These are phyloP conservation scores for Claviceps sp. DNA, from an alignment of 2,329 filamentous ascomycete genomes.

Conservation along the genomic window DNA sequence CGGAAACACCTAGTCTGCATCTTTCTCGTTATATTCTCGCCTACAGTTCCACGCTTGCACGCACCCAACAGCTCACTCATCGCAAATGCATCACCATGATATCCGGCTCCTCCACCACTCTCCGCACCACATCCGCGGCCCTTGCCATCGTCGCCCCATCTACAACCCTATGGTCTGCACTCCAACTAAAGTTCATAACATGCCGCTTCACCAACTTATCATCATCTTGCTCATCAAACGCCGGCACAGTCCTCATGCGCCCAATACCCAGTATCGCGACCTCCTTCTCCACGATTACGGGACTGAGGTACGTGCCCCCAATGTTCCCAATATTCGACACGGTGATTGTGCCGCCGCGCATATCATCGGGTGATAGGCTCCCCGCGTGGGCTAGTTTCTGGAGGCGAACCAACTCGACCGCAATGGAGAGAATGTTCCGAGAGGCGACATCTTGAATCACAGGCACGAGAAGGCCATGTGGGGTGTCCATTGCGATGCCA, in stretches of 20 bases:
- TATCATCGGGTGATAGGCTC: conserved; percentile 59
- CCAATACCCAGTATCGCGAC: conserved; percentile 88
- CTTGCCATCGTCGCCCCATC: conserved; percentile 92
- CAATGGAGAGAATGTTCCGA: conserved; percentile 65
- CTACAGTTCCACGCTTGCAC: neutral
- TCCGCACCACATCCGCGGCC: conserved; percentile 69
- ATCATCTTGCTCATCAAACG: conserved; percentile 49
- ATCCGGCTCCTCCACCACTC: conserved; percentile 72
- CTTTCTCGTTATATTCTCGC: neutral
- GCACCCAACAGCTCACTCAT: conserved; percentile 24
- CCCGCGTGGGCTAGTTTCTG: conserved; percentile 61
- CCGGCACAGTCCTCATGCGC: conserved; percentile 64
- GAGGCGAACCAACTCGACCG: conserved; percentile 60
- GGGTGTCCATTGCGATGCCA: conserved; percentile 90
- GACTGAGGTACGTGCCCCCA: conserved; percentile 81
- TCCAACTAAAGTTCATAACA: conserved; percentile 88
- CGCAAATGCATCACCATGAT: conserved; percentile 72
- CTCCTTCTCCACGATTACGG: conserved; percentile 81
- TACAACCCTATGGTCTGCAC: conserved; percentile 84
- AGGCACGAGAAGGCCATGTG: conserved; percentile 75
- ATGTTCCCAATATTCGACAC: conserved; percentile 95
- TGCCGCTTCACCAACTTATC: conserved; percentile 55
- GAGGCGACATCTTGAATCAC: conserved; percentile 75
- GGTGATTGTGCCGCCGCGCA: conserved; percentile 82
- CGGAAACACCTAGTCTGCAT: no score